These are phyloP conservation scores for Alternaria postmessia DNA, from an alignment of 2,329 filamentous ascomycete genomes.

Conservation along the genomic window DNA sequence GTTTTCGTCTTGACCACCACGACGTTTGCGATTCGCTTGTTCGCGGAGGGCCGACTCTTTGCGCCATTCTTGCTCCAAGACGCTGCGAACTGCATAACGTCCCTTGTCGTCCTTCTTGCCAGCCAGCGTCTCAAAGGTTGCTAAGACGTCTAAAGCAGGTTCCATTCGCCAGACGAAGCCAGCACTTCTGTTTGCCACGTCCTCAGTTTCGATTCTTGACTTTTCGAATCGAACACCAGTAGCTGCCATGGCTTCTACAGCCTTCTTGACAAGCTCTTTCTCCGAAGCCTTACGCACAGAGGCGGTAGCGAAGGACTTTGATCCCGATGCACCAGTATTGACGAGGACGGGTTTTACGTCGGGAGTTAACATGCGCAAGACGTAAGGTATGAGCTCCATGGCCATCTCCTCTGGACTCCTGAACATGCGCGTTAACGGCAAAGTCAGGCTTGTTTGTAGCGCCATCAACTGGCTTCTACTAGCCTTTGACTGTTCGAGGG, in stretches of 20 bases:
- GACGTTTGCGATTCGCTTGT: conserved; percentile 69
- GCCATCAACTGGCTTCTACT: conserved; percentile 77
- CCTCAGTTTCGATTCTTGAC: conserved; percentile 77
- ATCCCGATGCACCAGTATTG: conserved; percentile 60
- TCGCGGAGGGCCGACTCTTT: conserved; percentile 75
- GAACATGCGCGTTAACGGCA: conserved; percentile 78
- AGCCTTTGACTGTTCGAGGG: conserved; percentile 80
- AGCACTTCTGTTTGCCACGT: conserved; percentile 55
- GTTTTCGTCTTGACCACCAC: conserved; percentile 43
- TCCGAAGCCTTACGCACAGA: conserved; percentile 89
- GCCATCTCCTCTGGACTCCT: conserved; percentile 79
- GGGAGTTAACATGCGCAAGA: conserved; percentile 83
- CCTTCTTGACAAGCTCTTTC: conserved; percentile 78
- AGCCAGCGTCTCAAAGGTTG: conserved; percentile 74
- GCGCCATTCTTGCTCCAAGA: conserved; percentile 87
- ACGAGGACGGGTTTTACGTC: conserved; percentile 92
- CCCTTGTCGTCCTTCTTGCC: conserved; percentile 72
- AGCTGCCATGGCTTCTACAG: conserved; percentile 83
- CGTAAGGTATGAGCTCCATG: conserved; percentile 83
- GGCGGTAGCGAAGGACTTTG: conserved; percentile 65
- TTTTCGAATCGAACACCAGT: conserved; percentile 83
- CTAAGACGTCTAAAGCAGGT: conserved; percentile 82
- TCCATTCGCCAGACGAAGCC: conserved; percentile 95
- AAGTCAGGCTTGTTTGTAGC: conserved; percentile 75
- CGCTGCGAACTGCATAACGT: conserved; percentile 91